phyloP scores from a whole-genome alignment of 2,329 filamentous ascomycete species.

The Talaromyces atroroseus region DNA sequence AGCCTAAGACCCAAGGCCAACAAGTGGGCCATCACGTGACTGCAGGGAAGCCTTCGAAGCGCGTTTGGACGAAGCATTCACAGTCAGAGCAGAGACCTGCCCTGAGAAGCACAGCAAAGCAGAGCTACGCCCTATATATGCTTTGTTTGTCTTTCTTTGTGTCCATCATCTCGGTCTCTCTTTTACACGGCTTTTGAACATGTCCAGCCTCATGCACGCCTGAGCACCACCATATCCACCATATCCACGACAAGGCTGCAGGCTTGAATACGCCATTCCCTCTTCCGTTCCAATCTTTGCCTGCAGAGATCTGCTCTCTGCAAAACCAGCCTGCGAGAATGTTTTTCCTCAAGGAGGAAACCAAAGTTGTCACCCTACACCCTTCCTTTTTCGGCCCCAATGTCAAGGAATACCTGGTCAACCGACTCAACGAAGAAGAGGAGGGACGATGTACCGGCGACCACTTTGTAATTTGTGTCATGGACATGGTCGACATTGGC shows the following conservation, averaged over 20 bases:
- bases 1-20: too few species aligned
- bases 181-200: conserved; percentile 2
- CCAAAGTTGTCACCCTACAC: conserved; percentile 89
- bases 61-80: too few species aligned
- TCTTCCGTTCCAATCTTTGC: background rate
- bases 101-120: background rate
- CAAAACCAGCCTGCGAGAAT: conserved; percentile 48
- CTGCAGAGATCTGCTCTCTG: background rate
- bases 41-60: too few species aligned
- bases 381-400: conserved; percentile 95
- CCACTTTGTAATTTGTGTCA: conserved; percentile 97
- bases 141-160: background rate
- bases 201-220: background rate
- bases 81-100: too few species aligned
- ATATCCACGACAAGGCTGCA: background rate
- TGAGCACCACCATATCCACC: background rate
- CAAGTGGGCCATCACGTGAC: too few species aligned
- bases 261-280: too few species aligned
- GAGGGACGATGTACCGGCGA: conserved; percentile 93
- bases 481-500: conserved; percentile 92
- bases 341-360: conserved; percentile 98
- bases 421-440: conserved; percentile 84
- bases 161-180: background rate
- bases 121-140: background rate
- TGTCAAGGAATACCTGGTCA: conserved; percentile 85